These are phyloP conservation scores for Alternaria longipes DNA, from an alignment of 2,329 filamentous ascomycete species.

Conservation along the genomic window DNA sequence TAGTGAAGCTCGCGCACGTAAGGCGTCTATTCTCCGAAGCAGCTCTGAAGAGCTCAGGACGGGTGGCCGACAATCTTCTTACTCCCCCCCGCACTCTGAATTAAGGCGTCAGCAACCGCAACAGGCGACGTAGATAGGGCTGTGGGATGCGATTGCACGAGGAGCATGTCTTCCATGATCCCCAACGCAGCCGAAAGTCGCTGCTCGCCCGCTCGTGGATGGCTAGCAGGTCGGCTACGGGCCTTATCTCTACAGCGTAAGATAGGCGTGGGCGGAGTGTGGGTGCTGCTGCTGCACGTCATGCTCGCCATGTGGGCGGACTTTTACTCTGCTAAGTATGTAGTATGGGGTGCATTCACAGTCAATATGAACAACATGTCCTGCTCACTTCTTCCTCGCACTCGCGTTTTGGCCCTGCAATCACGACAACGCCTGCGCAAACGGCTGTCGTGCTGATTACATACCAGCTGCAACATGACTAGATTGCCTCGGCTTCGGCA, in stretches of 20 bases:
- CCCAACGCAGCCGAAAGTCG: slow-evolving; percentile 18
- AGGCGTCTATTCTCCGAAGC: slow-evolving; percentile 7
- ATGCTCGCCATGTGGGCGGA: background rate
- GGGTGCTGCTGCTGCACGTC: slow-evolving; percentile 2
- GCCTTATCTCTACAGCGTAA: slow-evolving; percentile 28
- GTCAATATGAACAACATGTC: background rate
- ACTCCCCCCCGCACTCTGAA: slow-evolving; percentile 29
- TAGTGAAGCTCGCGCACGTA: slow-evolving; percentile 14
- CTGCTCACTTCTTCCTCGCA: background rate
- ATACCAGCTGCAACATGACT: background rate
- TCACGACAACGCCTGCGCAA: background rate
- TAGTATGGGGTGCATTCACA: background rate
- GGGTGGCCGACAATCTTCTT: slow-evolving; percentile 14
- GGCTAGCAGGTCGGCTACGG: slow-evolving; percentile 21
- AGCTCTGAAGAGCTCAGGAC: background rate
- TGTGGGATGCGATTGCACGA: slow-evolving; percentile 17
- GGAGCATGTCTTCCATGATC: slow-evolving; percentile 24
- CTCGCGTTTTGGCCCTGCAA: background rate
- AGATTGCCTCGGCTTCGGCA: slow-evolving; percentile 2
- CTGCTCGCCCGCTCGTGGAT: slow-evolving; percentile 18
- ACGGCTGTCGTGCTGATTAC: background rate
- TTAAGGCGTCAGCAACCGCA: slow-evolving; percentile 21
- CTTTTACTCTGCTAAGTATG: background rate
- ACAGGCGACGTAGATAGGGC: slow-evolving; percentile 5
- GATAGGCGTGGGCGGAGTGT: slow-evolving; percentile 14